Evolutionary conservation across 140 eudicot genomes (phyloP), one percentile per base, ranked within the genome.

Genomic region (Ambrosia hybrid): DNA sequence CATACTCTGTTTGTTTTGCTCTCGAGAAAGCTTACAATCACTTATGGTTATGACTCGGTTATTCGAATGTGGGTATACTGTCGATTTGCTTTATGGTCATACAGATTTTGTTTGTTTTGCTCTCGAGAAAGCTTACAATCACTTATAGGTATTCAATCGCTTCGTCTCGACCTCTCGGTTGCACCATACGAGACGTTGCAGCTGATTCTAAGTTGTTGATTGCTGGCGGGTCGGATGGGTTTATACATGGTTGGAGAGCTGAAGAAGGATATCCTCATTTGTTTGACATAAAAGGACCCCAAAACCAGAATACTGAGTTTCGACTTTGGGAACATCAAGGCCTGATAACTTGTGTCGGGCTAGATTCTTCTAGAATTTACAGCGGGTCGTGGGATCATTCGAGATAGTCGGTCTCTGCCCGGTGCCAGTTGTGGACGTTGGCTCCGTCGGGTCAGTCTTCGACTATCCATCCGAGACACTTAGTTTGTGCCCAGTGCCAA

Each of bases 311-410:
- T 21, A 70, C 81, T 4, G 96, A 90, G 74, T 94, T 94, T 59
- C 84, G 96, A n/a, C 75, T 94, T 53, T 88, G 97, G 96, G 99
- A 84, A 68, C 99, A 94, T 62, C 89, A 79, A 56, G 97, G 99
- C 34, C 97, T 96, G 2, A 86, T 94, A 36, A 90, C 94, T 38
- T 94, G 97, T 64, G 88, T 90, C 51, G 91, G 91, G 2, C 80
- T 94, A 49, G 97, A 90, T 77, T 78, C 73, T n/a, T 77, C 70
- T 66, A 86, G 81, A 65, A 79, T 90, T 26, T 94, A 87, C 56
- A 94, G 99, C 53, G 97, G 97, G 17, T 94, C 99, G 1, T 94
- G 99, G 99, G 99, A 94, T n/a, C n/a, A n/a, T n/a, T n/a, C n/a
- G n/a, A n/a, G n/a, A n/a, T n/a, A n/a, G n/a, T n/a, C n/a, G n/a